phyloP scores from a whole-genome alignment of 2,329 filamentous ascomycete species.

The Hymenoscyphus albidus region DNA sequence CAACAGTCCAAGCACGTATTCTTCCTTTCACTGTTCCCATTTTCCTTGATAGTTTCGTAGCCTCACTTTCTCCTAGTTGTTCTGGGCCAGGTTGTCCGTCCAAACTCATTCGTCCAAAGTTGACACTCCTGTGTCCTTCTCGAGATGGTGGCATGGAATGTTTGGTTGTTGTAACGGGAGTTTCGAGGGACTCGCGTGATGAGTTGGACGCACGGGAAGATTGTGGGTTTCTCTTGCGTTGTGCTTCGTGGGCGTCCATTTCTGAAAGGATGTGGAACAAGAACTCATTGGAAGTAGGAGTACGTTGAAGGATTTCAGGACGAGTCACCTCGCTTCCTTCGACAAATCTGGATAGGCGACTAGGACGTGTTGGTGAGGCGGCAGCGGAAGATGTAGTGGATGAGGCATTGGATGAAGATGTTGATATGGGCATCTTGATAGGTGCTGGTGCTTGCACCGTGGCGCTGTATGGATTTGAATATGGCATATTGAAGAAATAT shows the following conservation, averaged over 20 bases:
- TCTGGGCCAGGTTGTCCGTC: constrained; percentile 16
- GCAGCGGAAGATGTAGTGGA: background rate
- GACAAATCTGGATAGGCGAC: constrained; percentile 15
- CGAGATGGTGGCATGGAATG: constrained; percentile 6
- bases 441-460: background rate
- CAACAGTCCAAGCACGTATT: constrained; percentile 24
- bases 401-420: background rate
- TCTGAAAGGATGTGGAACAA: constrained; percentile 20
- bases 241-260: constrained; percentile 22
- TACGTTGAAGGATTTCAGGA: constrained; percentile 14
- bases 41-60: constrained; percentile 18
- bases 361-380: constrained; percentile 6
- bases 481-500: background rate
- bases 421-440: background rate
- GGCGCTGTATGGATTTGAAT: background rate
- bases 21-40: constrained; percentile 20
- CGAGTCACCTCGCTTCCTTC: constrained; percentile 13
- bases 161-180: constrained; percentile 8
- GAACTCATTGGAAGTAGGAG: constrained; percentile 14
- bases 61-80: constrained; percentile 8
- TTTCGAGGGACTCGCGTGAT: constrained; percentile 15
- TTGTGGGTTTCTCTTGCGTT: constrained; percentile 6
- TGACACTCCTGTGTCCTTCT: constrained; percentile 20
- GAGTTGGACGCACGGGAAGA: constrained; percentile 15
- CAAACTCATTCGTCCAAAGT: constrained; percentile 19